Evolutionary conservation across 257 asterid species (phyloP), one percentile per base, ranked within the genome.

Genomic region (Nicotiana noctiflora): DNA sequence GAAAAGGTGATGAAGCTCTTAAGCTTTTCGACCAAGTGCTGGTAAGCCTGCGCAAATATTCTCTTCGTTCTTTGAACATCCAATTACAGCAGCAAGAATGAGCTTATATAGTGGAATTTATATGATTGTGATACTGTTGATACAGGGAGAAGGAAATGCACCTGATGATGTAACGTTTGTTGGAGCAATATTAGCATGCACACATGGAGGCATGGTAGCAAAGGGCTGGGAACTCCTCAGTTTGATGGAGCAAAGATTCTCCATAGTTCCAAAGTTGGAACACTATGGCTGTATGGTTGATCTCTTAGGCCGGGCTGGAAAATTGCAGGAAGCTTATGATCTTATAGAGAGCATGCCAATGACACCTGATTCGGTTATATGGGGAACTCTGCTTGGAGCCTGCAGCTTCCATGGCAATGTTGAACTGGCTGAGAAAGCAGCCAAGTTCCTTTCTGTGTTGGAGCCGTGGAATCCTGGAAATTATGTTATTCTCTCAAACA

Each of bases 131-230:
- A 74, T 77, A 66, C 80, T 86, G 75, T 31, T 65, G 61, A 84
- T 87, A 89, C 90, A 89, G 97, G 83, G 80, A 66, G 90, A 87
- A 67, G 87, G 92, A 56, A 74, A 84, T 66, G 27, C 60, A 60
- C 98, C 98, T 0, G 99, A 95, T 79, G 94, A 95, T 75, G 96
- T 95, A 80, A 93, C 98, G 25, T 92, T 95, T 15, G 96, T 95
- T 14, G 98, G 94, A 53, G 92, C 90, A 32, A 88, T 93, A 34
- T 90, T 95, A 75, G 98, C 98, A 6, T 92, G 97, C 66, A 91
- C 98, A 9, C 98, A 95, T 68, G 97, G 96, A 80, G 90, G 97
- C 81, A 89, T 91, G 93, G 89, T 94, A 10, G 85, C 81, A 17
- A 82, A 82, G 77, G 96, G 93, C 77, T 57, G 90, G 52, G 86